Evolutionary conservation across 2,329 filamentous ascomycete genomes (phyloP), one percentile per base, ranked within the genome.

Genomic region (Cladophialophora exuberans): DNA sequence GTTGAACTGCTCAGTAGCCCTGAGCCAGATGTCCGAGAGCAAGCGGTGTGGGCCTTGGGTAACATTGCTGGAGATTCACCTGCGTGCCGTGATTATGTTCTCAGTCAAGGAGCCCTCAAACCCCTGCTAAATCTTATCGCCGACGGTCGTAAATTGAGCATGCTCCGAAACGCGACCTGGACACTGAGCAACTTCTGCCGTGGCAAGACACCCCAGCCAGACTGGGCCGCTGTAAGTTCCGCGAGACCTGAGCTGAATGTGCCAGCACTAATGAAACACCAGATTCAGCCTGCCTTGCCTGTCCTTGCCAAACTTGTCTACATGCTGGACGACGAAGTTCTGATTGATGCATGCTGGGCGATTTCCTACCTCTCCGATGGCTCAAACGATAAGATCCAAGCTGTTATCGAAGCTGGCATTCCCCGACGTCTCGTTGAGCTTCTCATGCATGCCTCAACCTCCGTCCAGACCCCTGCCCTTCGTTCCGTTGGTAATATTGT

Each of bases 41-140:
- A 99, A 76, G 94, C 94, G 54, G 94, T 99, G 52, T 99, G 94
- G 94, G 94, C 94, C 39, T 81, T 99, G 51, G 94, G 94, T 70
- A 99, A 99, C 78, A 99, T 99, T 77, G 94, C 94, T 63, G 94
- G 94, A 76, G 94, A 99, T 74, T 97, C 93, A 80, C 94, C 94
- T 62, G 86, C 90, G 69, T 99, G 94, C 84, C 87, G 94, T 69
- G 94, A 99, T 75, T 99, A 96, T 72, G 94, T 99, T 57, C 83
- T 99, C 54, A 86, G 87, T 73, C 90, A 89, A 64, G 92, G 92
- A 67, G 94, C 94, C 60, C 84, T 99, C 48, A 90, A 90, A 73
- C 94, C 94, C 48, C 83, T 99, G 54, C 84, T 99, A 54, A 84
- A 85, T 69, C 83, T 99, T 39, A 85, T 99, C 54, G 93, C 93